These are phyloP conservation scores for Chaetomiaceae sp. DNA, from an alignment of 2,329 filamentous ascomycete genomes.

Conservation along the genomic window DNA sequence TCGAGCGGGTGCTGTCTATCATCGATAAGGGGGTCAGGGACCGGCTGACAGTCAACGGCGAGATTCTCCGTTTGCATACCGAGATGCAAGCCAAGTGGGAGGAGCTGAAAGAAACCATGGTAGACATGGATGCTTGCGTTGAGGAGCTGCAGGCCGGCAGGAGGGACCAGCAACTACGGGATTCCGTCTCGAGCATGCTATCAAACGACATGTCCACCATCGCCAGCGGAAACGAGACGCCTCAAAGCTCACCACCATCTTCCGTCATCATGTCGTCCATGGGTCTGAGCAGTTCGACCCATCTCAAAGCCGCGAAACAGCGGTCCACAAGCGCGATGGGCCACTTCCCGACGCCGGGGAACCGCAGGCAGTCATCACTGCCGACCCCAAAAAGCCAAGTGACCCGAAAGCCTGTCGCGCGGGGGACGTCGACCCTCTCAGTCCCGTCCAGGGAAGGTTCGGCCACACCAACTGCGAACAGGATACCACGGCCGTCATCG, in stretches of 20 bases:
- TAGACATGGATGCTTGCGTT: slow-evolving; percentile 67
- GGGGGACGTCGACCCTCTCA: slow-evolving; percentile 44
- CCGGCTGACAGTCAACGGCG: slow-evolving; percentile 92
- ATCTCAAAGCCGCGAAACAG: slow-evolving; percentile 38
- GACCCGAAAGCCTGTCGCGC: slow-evolving; percentile 40
- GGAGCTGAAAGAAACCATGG: slow-evolving; percentile 69
- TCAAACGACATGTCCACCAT: slow-evolving; percentile 70
- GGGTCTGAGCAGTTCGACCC: slow-evolving; percentile 36
- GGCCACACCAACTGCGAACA: slow-evolving; percentile 45
- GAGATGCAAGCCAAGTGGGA: slow-evolving; percentile 84
- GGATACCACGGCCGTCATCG: slow-evolving; percentile 43
- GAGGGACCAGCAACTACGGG: slow-evolving; percentile 71
- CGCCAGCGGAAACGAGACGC: slow-evolving; percentile 66
- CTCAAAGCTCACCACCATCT: slow-evolving; percentile 61
- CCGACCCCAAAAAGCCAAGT: slow-evolving; percentile 41
- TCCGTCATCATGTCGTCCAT: slow-evolving; percentile 57
- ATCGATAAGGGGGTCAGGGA: slow-evolving; percentile 96
- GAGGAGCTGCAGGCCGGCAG: slow-evolving; percentile 65
- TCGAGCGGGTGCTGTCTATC: slow-evolving; percentile 84
- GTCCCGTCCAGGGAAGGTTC: slow-evolving; percentile 41
- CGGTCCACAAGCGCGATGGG: slow-evolving; percentile 47
- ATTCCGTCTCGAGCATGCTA: slow-evolving; percentile 89
- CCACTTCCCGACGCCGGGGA: slow-evolving; percentile 42
- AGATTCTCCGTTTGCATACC: slow-evolving; percentile 79
- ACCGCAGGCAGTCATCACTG: slow-evolving; percentile 45